Evolutionary conservation across 1,284 basidiomycete species (phyloP).

Genomic region (Ceratobasidium sp.): DNA sequence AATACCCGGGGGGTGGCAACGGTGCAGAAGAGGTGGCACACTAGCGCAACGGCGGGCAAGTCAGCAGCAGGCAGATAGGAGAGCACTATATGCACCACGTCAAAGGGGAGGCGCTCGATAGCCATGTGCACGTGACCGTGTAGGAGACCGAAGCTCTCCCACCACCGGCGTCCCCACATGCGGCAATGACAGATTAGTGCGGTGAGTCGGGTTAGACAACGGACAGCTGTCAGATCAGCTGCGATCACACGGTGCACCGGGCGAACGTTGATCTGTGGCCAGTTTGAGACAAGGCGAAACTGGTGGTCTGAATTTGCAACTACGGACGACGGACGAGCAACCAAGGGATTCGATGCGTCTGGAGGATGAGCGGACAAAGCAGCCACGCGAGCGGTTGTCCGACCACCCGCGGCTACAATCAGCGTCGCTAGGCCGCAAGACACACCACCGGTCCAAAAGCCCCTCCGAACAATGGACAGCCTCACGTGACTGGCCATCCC

Average conservation of each 20-base stretch:
- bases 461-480: conserved; percentile 40
- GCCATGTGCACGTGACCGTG: conserved; percentile 26
- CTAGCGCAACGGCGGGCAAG: conserved; percentile 27
- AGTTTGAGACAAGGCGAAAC: conserved; percentile 36
- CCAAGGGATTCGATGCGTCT: no score
- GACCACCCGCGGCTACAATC: no score
- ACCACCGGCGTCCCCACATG: background rate
- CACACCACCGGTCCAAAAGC: conserved; percentile 20
- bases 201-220: background rate
- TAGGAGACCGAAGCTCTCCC: background rate
- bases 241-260: no score
- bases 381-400: conserved; percentile 27
- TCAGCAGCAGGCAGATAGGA: conserved; percentile 3
- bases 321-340: conserved; percentile 12
- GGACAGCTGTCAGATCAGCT: no score
- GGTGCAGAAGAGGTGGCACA: conserved; percentile 27
- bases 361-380: conserved; percentile 30
- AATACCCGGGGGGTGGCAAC: conserved; percentile 31
- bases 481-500: conserved; percentile 36
- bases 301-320: conserved; percentile 22
- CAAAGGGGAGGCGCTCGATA: conserved; percentile 36
- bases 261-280: background rate
- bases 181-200: background rate
- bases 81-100: conserved; percentile 29
- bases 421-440: background rate